Evolutionary conservation across 148 eudicot genomes (phyloP).

Genomic region (Fagopyrum tataricum): DNA sequence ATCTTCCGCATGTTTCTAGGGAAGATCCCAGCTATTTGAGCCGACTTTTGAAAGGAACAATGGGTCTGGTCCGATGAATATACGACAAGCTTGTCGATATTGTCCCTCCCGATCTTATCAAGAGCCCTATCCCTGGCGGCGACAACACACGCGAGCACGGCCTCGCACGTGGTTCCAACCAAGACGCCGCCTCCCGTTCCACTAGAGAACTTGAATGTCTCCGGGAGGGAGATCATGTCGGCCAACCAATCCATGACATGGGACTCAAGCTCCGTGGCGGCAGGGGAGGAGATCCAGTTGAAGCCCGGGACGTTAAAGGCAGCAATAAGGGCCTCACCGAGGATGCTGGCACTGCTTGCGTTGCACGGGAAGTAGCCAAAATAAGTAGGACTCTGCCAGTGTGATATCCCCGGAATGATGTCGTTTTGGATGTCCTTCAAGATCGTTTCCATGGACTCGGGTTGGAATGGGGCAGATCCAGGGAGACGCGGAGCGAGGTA

Average conservation of each 20-base stretch:
- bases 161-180: constrained; percentile 53
- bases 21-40: constrained; percentile 41
- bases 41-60: constrained; percentile 35
- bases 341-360: constrained; percentile 31
- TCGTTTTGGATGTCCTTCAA: constrained; percentile 27
- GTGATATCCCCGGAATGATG: constrained; percentile 34
- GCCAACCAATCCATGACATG: constrained; percentile 42
- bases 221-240: constrained; percentile 26
- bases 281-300: constrained; percentile 40
- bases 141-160: constrained; percentile 29
- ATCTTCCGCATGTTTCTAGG: constrained; percentile 34
- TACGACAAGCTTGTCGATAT: constrained; percentile 35
- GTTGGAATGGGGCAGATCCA: constrained; percentile 24
- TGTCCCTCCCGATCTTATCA: constrained; percentile 19
- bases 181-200: constrained; percentile 45
- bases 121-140: constrained; percentile 34
- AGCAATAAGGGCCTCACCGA: constrained; percentile 29
- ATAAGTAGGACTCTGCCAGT: constrained; percentile 42
- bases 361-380: constrained; percentile 35
- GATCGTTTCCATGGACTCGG: constrained; percentile 32
- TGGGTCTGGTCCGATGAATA: constrained; percentile 55
- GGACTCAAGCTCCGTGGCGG: constrained; percentile 36
- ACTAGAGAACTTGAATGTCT: constrained; percentile 26
- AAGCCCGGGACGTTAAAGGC: constrained; percentile 38
- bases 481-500: constrained; percentile 27